Conservation (phyloP, 352 stramenopile genomes). For the Phytopythium helicoides region DNA sequence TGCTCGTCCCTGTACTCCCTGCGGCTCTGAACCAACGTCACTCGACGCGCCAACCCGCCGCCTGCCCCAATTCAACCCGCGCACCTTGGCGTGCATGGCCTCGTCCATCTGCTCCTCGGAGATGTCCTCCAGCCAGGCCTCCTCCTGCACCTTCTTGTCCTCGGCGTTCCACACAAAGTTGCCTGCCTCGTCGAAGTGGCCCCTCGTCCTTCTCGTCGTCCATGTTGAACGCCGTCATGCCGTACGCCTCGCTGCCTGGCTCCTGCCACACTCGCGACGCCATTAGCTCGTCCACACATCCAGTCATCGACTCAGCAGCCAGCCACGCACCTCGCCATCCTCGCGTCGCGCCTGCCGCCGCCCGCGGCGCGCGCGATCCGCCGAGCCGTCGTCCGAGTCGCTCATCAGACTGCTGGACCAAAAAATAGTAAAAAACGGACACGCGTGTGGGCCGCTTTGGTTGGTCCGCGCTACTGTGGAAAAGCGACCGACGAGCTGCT, state of each 20-base stretch:
- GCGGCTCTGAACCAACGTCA: conserved; percentile 25
- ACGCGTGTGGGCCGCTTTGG: background rate
- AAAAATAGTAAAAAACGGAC: background rate
- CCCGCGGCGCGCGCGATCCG: background rate
- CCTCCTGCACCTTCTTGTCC: conserved; percentile 72
- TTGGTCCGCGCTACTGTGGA: conserved; percentile 2
- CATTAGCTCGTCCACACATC: too few species aligned
- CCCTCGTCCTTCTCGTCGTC: conserved; percentile 84
- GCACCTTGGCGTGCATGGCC: conserved; percentile 53
- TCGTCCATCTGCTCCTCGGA: conserved; percentile 73
- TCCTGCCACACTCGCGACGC: conserved; percentile 1
- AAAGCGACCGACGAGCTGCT: conserved; percentile 2
- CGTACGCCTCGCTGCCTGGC: conserved; percentile 25
- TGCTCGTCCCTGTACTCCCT: conserved; percentile 58
- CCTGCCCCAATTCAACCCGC: background rate
- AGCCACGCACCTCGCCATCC: conserved; percentile 2
- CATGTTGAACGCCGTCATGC: conserved; percentile 81
- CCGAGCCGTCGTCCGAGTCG: conserved; percentile 3
- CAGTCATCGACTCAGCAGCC: too few species aligned
- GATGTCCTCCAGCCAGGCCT: conserved; percentile 75
- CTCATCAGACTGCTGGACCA: too few species aligned
- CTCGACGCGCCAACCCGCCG: too few species aligned
- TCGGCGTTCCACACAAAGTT: conserved; percentile 85
- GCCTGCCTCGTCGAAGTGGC: conserved; percentile 75
- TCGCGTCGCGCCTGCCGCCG: background rate